Evolutionary conservation across 768 basidiomycete genomes (phyloP).

Genomic region (Tylopilus cervinicoccineus): DNA sequence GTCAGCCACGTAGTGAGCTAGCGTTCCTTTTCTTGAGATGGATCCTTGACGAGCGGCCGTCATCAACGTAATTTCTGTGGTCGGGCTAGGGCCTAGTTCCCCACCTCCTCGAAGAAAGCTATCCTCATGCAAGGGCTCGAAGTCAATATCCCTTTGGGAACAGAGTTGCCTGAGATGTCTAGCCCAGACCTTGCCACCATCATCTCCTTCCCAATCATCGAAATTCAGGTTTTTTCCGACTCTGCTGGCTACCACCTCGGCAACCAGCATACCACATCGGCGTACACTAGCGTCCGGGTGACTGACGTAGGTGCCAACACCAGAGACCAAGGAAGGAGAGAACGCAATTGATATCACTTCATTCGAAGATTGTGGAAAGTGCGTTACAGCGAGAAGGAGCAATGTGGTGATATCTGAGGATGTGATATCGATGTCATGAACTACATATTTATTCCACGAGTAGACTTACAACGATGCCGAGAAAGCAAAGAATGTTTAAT

Average conservation of each 20-base stretch:
- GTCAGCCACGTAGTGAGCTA: constrained; percentile 23
- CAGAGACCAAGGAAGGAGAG: constrained; percentile 60
- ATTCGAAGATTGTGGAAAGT: constrained; percentile 51
- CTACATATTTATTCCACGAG: not conserved
- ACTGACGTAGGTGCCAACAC: constrained; percentile 69
- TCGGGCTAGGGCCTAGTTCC: constrained; percentile 10
- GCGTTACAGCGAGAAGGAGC: constrained; percentile 60
- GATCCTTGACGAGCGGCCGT: constrained; percentile 1
- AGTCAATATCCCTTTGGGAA: constrained; percentile 49
- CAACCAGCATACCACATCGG: constrained; percentile 88
- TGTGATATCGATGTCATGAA: not conserved
- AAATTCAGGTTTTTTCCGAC: constrained; percentile 71
- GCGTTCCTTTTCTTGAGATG: not conserved
- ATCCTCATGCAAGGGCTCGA: constrained; percentile 27
- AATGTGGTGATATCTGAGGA: constrained; percentile 66
- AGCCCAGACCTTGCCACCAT: constrained; percentile 61
- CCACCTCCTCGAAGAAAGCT: constrained; percentile 1
- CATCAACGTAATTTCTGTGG: constrained; percentile 8
- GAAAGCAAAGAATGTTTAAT: constrained; percentile 75
- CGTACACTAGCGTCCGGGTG: constrained; percentile 76
- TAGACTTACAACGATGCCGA: constrained; percentile 68
- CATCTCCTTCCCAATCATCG: constrained; percentile 78
- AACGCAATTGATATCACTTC: constrained; percentile 44
- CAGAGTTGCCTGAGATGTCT: constrained; percentile 55
- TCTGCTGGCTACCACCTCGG: constrained; percentile 68